A percentile compares a stretch with the other conserved stretches of the same genome.
Evolutionary conservation across 2,329 filamentous ascomycete genomes (phyloP).

Genomic region (Capronia coronata): DNA sequence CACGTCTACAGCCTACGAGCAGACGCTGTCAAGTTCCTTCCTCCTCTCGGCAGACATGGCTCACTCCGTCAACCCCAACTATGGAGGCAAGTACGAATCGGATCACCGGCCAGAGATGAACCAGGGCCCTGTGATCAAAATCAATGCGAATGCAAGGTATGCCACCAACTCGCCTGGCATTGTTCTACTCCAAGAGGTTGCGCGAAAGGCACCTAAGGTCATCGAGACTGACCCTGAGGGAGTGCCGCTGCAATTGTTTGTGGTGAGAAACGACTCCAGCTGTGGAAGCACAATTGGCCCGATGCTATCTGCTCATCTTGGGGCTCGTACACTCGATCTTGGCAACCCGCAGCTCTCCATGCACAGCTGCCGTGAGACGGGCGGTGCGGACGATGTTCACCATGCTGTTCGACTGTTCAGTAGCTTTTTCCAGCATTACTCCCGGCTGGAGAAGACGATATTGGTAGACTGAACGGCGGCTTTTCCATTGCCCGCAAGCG

Average conservation of each 20-base stretch:
- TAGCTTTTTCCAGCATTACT: slow-evolving; percentile 78
- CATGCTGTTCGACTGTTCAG: slow-evolving; percentile 80
- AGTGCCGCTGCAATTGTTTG: slow-evolving; percentile 89
- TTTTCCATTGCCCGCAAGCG: background rate
- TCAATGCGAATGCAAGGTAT: slow-evolving; percentile 96
- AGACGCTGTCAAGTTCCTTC: slow-evolving; percentile 85
- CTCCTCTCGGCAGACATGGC: slow-evolving; percentile 97
- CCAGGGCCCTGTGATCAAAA: slow-evolving; percentile 91
- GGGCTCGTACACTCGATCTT: slow-evolving; percentile 81
- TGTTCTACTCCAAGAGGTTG: slow-evolving; percentile 82
- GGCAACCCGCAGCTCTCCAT: slow-evolving; percentile 93
- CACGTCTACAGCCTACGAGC: slow-evolving; percentile 78
- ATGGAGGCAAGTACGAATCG: slow-evolving; percentile 80
- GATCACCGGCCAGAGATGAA: slow-evolving; percentile 94
- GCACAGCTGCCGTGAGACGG: slow-evolving; percentile 94
- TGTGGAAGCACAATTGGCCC: slow-evolving; percentile 97
- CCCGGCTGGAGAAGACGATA: slow-evolving; percentile 74
- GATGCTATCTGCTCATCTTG: slow-evolving; percentile 84
- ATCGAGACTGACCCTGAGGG: slow-evolving; percentile 51
- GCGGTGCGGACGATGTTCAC: slow-evolving; percentile 79
- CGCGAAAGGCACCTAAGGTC: slow-evolving; percentile 51
- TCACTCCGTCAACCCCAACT: slow-evolving; percentile 93
- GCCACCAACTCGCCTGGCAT: slow-evolving; percentile 95
- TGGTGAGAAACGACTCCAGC: slow-evolving; percentile 88
- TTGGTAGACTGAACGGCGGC: slow-evolving; percentile 59